Percentiles rank a stretch among this genome's conserved stretches.
phyloP scores from a whole-genome alignment of 2,329 filamentous ascomycete species.

The Cladophialophora bantiana region DNA sequence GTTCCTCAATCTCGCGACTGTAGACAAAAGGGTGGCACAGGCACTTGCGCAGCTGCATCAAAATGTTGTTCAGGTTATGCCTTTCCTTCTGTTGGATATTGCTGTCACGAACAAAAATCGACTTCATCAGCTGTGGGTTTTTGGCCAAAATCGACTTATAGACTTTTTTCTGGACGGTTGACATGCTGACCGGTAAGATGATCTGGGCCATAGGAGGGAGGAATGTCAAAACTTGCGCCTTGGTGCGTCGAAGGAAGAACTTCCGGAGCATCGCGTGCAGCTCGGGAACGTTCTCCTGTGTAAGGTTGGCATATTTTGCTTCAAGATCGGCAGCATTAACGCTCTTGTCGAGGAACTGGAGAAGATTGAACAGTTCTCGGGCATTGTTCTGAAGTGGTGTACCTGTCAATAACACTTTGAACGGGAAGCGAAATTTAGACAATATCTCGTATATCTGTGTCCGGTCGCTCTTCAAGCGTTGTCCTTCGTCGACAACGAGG shows the following conservation, averaged over 20 bases:
- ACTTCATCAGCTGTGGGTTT: constrained; percentile 84
- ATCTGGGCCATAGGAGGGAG: constrained; percentile 93
- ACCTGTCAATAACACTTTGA: constrained; percentile 82
- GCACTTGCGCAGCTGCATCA: constrained; percentile 94
- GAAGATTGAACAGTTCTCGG: constrained; percentile 91
- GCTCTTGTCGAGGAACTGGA: constrained; percentile 85
- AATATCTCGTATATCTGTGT: constrained; percentile 81
- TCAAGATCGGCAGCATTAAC: constrained; percentile 77
- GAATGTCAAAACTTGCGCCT: constrained; percentile 88
- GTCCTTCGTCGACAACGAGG: constrained; percentile 91
- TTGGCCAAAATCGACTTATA: constrained; percentile 93
- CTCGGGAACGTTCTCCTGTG: constrained; percentile 78
- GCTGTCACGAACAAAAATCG: constrained; percentile 75
- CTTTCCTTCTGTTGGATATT: constrained; percentile 71
- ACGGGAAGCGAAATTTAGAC: constrained; percentile 75
- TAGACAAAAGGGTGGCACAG: constrained; percentile 97
- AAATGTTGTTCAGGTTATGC: constrained; percentile 86
- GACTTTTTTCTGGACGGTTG: constrained; percentile 87
- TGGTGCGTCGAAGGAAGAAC: constrained; percentile 78
- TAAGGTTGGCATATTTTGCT: constrained; percentile 76
- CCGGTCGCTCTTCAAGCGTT: constrained; percentile 91
- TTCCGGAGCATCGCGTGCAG: constrained; percentile 83
- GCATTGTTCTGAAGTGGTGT: constrained; percentile 88
- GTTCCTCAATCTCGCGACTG: constrained; percentile 87
- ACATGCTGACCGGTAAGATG: constrained; percentile 96